Evolutionary conservation across 2,329 filamentous ascomycete species (phyloP), one percentile per base, ranked within the genome.

Genomic region (Fusarium acutatum): DNA sequence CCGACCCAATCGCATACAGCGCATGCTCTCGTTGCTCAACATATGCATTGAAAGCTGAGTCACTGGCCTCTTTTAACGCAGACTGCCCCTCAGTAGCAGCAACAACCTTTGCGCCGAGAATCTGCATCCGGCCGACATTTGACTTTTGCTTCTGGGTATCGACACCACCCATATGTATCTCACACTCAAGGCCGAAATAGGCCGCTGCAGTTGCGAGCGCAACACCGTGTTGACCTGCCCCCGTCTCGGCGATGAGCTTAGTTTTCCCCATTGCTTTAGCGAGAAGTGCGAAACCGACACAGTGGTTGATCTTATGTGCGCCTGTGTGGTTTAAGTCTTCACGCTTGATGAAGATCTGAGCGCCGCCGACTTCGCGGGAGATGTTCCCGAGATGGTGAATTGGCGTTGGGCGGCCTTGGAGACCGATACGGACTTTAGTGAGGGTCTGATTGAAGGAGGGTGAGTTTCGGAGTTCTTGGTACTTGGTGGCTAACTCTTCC

Each of bases 281-380:
- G 13, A 67, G 64, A 1, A 67, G 63, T 10, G 64, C 63, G 13
- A 67, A 67, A 7, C 64, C 64, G 2, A 67, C 46, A 7, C 64
- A 67, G 35, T 67, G 63, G 6, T 67, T 67, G 15, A 67, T 67
- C 12, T 67, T 67, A 6, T 67, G 64, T 0, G 64, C 64, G 3
- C 64, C 64, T 3, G 53, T 67, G 9, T 67, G 64, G 3, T 67
- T 67, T 0, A 67, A 9, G 9, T 67, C 64, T 17, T 67, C 64
- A 0, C 64, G 22, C 12, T 67, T 67, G 18, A 67, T 63, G 6
- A 41, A 61, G 1, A 67, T 53, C 1, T 67, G 63, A 41, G 63
- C 64, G 6, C 64, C 63, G 0, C 63, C 64, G 0, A 61, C 13
- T 14, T 67, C 46, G 6, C 30, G 18, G 0, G 64, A 67, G 2